phyloP scores from a whole-genome alignment of 257 asterid species.

The Catharanthus roseus region DNA sequence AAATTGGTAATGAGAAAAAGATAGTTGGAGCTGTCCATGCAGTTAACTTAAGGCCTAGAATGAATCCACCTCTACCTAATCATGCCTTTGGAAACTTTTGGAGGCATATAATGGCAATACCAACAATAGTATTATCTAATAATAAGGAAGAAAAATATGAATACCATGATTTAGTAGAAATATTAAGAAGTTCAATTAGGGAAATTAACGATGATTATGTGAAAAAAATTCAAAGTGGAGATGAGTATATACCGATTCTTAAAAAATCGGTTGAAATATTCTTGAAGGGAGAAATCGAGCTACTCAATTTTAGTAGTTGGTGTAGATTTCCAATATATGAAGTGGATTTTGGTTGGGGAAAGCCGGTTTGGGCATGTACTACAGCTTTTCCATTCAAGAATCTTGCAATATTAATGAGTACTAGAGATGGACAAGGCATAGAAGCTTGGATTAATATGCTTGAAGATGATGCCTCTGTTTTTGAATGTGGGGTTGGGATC shows the following conservation, averaged over 20 bases:
- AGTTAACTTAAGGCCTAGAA: slow-evolving; percentile 33
- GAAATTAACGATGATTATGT: slow-evolving; percentile 22
- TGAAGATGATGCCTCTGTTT: slow-evolving; percentile 17
- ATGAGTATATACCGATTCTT: slow-evolving; percentile 10
- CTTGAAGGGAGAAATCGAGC: slow-evolving; percentile 17
- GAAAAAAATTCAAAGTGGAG: slow-evolving; percentile 11
- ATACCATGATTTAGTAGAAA: slow-evolving; percentile 15
- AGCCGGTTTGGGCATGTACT: slow-evolving; percentile 37
- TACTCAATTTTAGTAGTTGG: slow-evolving; percentile 39
- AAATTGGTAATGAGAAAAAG: background rate
- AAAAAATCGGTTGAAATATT: background rate
- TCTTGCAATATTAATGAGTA: slow-evolving; percentile 26
- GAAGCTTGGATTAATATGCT: slow-evolving; percentile 43
- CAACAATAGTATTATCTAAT: too few relatives aligned
- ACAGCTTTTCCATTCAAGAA: slow-evolving; percentile 27
- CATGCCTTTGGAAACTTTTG: slow-evolving; percentile 26
- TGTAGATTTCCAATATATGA: slow-evolving; percentile 44
- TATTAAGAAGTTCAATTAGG: slow-evolving; percentile 29
- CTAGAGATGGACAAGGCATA: slow-evolving; percentile 40
- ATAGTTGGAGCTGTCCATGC: slow-evolving; percentile 22
- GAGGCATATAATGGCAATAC: slow-evolving; percentile 18
- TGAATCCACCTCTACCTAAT: slow-evolving; percentile 22
- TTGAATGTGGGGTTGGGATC: background rate
- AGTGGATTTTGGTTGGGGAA: slow-evolving; percentile 50
- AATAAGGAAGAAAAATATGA: slow-evolving; percentile 2